Conservation (phyloP, 306 rosid genomes). For the Hylodesmum podocarpum region DNA sequence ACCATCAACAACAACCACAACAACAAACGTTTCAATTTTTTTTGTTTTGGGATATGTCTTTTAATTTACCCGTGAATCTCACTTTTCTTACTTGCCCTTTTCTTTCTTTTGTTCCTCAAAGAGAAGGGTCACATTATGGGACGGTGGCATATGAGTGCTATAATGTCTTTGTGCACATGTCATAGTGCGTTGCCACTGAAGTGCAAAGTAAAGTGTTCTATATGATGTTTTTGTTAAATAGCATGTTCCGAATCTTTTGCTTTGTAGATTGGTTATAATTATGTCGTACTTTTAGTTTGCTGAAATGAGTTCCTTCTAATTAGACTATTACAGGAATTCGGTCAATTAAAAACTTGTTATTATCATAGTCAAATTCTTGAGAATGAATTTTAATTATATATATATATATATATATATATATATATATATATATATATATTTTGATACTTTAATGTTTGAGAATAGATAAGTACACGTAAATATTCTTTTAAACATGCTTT, state of each 20-base stretch:
- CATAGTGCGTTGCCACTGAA: slow-evolving; percentile 25
- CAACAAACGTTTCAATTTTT: slow-evolving; percentile 48
- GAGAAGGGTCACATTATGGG: slow-evolving; percentile 31
- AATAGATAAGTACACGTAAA: too few species aligned
- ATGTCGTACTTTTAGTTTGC: background rate
- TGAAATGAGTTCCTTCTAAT: background rate
- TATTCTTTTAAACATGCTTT: too few species aligned
- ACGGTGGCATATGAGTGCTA: slow-evolving; percentile 45
- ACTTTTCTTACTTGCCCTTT: background rate
- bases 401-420: too few species aligned
- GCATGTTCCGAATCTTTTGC: slow-evolving; percentile 32
- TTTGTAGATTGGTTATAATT: slow-evolving; percentile 25
- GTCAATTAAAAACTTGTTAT: background rate
- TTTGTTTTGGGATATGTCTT: slow-evolving; percentile 9
- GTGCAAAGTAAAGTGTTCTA: slow-evolving; percentile 13
- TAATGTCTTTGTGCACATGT: slow-evolving; percentile 43
- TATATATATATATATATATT: too few species aligned
- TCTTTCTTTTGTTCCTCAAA: background rate
- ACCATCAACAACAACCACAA: slow-evolving; percentile 27
- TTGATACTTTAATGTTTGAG: too few species aligned
- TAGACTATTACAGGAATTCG: background rate
- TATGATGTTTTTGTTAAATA: slow-evolving; percentile 7
- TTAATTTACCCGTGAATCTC: slow-evolving; percentile 36
- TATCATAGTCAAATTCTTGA: background rate
- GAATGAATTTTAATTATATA: too few species aligned